Evolutionary conservation across 1,284 basidiomycete genomes (phyloP).

Genomic region (Trichosporon sp.): DNA sequence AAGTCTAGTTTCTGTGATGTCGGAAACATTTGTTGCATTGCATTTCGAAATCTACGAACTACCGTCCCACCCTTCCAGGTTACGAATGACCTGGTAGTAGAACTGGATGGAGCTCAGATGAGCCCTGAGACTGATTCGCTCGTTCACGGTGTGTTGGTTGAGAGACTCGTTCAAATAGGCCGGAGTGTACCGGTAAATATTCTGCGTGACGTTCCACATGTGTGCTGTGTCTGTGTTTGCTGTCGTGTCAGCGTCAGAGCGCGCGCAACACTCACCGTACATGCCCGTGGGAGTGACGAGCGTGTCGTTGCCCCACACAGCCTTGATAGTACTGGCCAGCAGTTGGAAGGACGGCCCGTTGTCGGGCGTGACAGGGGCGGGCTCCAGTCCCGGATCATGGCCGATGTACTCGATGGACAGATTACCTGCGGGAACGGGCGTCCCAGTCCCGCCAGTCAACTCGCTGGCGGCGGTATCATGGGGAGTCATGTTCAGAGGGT

Average conservation of each 20-base stretch:
- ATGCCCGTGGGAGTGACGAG: constrained; percentile 52
- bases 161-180: constrained; percentile 40
- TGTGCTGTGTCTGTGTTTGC: constrained; percentile 18
- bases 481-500: neutral
- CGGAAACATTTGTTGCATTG: neutral
- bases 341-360: constrained; percentile 21
- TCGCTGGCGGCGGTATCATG: neutral
- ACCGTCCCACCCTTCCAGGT: constrained; percentile 45
- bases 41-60: neutral
- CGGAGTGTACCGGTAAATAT: constrained; percentile 53
- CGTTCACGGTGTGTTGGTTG: constrained; percentile 54
- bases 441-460: neutral
- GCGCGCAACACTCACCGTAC: constrained; percentile 24
- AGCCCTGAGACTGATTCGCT: constrained; percentile 46
- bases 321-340: constrained; percentile 46
- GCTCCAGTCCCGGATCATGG: constrained; percentile 42
- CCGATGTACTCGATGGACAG: constrained; percentile 11
- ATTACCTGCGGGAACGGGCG: constrained; percentile 4
- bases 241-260: constrained; percentile 4
- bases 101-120: constrained; percentile 51
- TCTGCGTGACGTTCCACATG: constrained; percentile 49
- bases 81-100: constrained; percentile 52
- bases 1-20: too few relatives aligned
- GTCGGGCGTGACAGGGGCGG: constrained; percentile 52
- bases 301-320: constrained; percentile 45